Percentiles rank a stretch among this genome's conserved stretches.
These are phyloP conservation scores for Helotiales sp. DNA, from an alignment of 2,329 filamentous ascomycete species.

Conservation along the genomic window DNA sequence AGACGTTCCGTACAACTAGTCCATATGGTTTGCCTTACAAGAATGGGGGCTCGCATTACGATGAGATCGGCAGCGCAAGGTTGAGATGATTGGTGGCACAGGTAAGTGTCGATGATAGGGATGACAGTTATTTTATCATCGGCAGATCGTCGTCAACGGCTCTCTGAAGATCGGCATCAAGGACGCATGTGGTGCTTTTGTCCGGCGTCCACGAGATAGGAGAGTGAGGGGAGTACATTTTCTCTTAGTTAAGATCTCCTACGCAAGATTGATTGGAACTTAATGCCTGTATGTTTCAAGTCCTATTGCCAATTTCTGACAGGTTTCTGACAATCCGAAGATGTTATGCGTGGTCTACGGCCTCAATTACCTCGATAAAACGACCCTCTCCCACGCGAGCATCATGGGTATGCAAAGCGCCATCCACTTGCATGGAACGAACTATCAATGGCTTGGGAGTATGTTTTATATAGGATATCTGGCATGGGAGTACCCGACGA, in stretches of 20 bases:
- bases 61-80: not conserved
- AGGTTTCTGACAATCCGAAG: constrained; percentile 25
- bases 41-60: constrained; percentile 3
- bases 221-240: not conserved
- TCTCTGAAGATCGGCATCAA: not conserved
- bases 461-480: constrained; percentile 53
- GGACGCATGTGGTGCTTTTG: not conserved
- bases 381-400: constrained; percentile 54
- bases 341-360: constrained; percentile 63
- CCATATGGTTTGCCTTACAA: no score
- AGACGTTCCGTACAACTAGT: no score
- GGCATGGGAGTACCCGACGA: constrained; percentile 42
- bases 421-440: constrained; percentile 44
- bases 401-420: constrained; percentile 55
- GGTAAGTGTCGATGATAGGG: not conserved
- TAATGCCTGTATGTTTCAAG: constrained; percentile 47
- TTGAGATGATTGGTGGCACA: not conserved
- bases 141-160: not conserved
- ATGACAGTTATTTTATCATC: not conserved
- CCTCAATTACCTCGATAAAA: constrained; percentile 59
- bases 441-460: constrained; percentile 55
- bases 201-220: not conserved
- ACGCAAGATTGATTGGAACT: constrained; percentile 52
- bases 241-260: constrained; percentile 38
- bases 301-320: not conserved